Evolutionary conservation across 352 stramenopile species (phyloP).

Genomic region (Globisporangium nagaii): DNA sequence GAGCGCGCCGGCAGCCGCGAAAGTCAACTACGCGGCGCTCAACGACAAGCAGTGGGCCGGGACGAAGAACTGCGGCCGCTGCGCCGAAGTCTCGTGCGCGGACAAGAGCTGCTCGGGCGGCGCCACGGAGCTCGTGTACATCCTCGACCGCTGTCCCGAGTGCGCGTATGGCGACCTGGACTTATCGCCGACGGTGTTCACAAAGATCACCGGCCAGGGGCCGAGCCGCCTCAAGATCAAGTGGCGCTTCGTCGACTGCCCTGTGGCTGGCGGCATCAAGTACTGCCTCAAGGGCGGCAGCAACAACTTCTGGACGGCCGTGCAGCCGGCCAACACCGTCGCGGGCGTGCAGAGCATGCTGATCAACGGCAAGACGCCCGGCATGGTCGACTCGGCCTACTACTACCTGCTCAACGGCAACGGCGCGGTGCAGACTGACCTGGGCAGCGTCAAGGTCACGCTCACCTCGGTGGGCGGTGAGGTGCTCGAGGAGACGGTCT

Average conservation of each 20-base stretch:
- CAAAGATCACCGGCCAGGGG: slow-evolving; percentile 21
- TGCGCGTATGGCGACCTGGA: slow-evolving; percentile 59
- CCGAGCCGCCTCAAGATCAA: slow-evolving; percentile 26
- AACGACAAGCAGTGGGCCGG: slow-evolving; percentile 64
- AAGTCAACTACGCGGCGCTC: slow-evolving; percentile 58
- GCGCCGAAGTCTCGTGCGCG: slow-evolving; percentile 51
- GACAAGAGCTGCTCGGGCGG: slow-evolving; percentile 46
- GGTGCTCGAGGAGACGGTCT: slow-evolving; percentile 35
- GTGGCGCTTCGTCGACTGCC: slow-evolving; percentile 40
- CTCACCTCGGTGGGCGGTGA: slow-evolving; percentile 40
- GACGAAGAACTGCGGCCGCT: slow-evolving; percentile 56
- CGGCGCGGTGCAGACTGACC: slow-evolving; percentile 20
- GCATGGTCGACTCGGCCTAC: slow-evolving; percentile 59
- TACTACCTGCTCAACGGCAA: slow-evolving; percentile 56
- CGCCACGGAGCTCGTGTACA: slow-evolving; percentile 39
- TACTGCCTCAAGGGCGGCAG: slow-evolving; percentile 43
- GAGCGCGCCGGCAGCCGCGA: slow-evolving; percentile 1
- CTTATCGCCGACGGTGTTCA: slow-evolving; percentile 37
- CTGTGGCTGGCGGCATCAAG: slow-evolving; percentile 25
- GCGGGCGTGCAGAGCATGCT: slow-evolving; percentile 22
- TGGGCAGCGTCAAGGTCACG: slow-evolving; percentile 26
- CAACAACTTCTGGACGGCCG: slow-evolving; percentile 36
- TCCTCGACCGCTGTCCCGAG: slow-evolving; percentile 71
- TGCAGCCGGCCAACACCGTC: slow-evolving; percentile 32
- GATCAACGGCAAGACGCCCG: slow-evolving; percentile 34